Evolutionary conservation across 257 asterid genomes (phyloP).

Genomic region (Coffea canephora): DNA sequence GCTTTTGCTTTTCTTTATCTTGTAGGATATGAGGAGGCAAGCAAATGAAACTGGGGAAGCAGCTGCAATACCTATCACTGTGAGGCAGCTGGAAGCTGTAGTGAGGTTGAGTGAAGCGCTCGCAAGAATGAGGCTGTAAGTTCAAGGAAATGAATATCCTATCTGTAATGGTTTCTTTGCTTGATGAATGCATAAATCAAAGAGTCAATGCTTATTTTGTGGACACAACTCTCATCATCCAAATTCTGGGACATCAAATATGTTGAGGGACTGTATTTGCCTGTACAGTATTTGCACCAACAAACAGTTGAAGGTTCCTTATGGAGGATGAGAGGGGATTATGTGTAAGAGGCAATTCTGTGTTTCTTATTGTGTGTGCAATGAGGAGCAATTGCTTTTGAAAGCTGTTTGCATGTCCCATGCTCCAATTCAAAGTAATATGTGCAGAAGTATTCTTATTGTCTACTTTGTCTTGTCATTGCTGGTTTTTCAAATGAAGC

Average conservation of each 20-base stretch:
- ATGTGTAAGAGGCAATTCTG: background rate
- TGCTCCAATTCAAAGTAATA: background rate
- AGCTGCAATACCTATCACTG: slow-evolving; percentile 92
- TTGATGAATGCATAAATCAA: background rate
- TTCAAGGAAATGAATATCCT: slow-evolving; percentile 8
- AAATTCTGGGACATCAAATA: background rate
- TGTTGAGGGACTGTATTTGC: background rate
- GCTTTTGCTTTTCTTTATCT: slow-evolving; percentile 15
- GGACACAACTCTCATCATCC: background rate
- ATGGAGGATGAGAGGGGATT: background rate
- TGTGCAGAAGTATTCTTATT: background rate
- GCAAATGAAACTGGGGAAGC: slow-evolving; percentile 93
- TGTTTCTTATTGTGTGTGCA: background rate
- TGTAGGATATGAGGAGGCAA: slow-evolving; percentile 87
- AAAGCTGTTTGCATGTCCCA: background rate
- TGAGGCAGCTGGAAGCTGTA: slow-evolving; percentile 95
- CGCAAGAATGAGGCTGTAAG: slow-evolving; percentile 95
- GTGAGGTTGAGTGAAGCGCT: slow-evolving; percentile 95
- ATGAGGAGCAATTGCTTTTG: background rate
- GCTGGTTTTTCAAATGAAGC: background rate
- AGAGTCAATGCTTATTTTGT: background rate
- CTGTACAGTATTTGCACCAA: background rate
- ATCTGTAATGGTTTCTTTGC: background rate
- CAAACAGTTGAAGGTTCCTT: background rate
- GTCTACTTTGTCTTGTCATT: background rate